Base-by-base conservation (phyloP, 768 basidiomycete genomes). In the Pseudohyphozyma bogoriensis region DNA sequence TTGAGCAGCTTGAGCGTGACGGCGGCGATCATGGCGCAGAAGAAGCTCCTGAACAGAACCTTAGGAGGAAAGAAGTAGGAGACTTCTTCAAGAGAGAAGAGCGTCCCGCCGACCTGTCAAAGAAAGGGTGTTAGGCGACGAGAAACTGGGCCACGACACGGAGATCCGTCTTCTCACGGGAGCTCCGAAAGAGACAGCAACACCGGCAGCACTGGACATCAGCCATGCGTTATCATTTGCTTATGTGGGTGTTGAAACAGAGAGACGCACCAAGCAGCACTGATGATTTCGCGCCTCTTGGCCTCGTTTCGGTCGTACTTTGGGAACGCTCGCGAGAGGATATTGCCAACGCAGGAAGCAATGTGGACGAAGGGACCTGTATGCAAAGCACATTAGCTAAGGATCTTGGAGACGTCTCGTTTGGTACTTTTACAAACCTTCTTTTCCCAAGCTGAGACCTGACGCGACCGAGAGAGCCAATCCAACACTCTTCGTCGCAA, bases 271-370 rank as follows among this genome's bases (percentile, higher is more conserved):
- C 65, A 89, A 32, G 92, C 91, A 15, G 95, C 95, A 62, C 88
- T 91, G 39, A 99, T 77, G 56, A 99, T 84, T 76, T 97, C 95
- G 51, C 95, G 83, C 47, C 92, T 81, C 72, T 97, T 97, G 18
- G 88, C 91, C 81, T 99, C 95, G 68, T 97, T 99, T 55, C 81
- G 85, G 74, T 97, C 92, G 69, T 93, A 99, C 74, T 97, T 97
- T 37, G 72, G 72, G 65, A 87, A 83, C 69, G 85, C 82, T 16
- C 93, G 81, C 68, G 88, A 89, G 63, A 89, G 79, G 62, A 97
- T 93, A 71, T 96, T 99, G 11, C 89, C 92, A 26, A 93, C 77
- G 73, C 91, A 93, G 53, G 85, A 84, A 3, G 87, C 89, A 63
- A 96, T 92, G 69, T 95, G 92, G 4, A 95, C 91, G 71, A 95